These are phyloP conservation scores for Tilletia caries DNA, from an alignment of 1,284 basidiomycete genomes.

Conservation along the genomic window DNA sequence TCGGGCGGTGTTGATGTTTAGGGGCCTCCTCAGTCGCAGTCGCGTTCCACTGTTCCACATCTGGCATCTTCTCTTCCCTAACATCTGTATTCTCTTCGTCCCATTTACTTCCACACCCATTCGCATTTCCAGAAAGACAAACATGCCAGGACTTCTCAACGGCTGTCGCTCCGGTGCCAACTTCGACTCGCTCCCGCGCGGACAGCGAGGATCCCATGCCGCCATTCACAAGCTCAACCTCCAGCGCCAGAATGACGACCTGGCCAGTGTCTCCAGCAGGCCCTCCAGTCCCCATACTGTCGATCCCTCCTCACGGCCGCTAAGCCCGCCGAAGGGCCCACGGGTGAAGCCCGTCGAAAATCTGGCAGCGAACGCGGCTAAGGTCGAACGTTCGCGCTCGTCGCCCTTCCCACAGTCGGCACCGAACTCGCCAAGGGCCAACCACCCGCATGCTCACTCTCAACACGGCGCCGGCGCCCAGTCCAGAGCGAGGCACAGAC, in stretches of 20 bases:
- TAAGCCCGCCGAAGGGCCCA: neutral
- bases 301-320: neutral
- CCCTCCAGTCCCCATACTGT: neutral
- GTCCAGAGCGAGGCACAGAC: neutral
- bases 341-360: slow-evolving; percentile 1
- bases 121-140: neutral
- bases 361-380: neutral
- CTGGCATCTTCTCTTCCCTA: too few species aligned
- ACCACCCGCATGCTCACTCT: neutral
- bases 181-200: slow-evolving; percentile 14
- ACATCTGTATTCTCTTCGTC: too few species aligned
- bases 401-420: slow-evolving; percentile 11
- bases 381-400: neutral
- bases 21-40: neutral
- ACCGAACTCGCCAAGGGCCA: neutral
- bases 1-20: neutral
- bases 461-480: neutral
- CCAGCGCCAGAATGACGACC: neutral
- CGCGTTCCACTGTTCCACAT: too few species aligned
- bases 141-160: slow-evolving; percentile 8
- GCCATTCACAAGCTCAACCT: neutral
- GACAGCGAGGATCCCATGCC: neutral
- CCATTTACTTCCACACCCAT: too few species aligned
- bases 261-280: too few species aligned
- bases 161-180: slow-evolving; percentile 11